phyloP scores from a whole-genome alignment of 2,329 filamentous ascomycete genomes.

The Didymella pomorum region DNA sequence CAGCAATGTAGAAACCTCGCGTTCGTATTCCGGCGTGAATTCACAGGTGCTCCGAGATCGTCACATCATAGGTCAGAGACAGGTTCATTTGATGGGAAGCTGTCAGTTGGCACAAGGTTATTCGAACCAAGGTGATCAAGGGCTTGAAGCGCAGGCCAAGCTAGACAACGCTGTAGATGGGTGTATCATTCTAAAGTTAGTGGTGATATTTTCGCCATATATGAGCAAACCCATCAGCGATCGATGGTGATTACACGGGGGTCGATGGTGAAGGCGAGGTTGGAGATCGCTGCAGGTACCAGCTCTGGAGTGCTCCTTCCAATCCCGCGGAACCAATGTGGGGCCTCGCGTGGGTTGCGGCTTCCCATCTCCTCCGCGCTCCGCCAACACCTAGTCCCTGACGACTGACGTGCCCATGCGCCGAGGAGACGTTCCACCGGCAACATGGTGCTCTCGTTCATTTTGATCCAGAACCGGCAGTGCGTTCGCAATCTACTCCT shows the following conservation, averaged over 20 bases:
- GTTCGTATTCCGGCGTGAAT: background rate
- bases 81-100: background rate
- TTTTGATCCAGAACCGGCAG: constrained; percentile 90
- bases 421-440: constrained; percentile 18
- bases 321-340: constrained; percentile 1
- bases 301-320: background rate
- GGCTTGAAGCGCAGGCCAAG: too few relatives aligned
- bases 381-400: constrained; percentile 9
- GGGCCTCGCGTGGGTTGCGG: constrained; percentile 1
- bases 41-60: background rate
- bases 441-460: constrained; percentile 78
- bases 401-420: constrained; percentile 20
- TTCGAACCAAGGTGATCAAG: too few relatives aligned
- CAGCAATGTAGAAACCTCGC: background rate
- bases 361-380: constrained; percentile 8
- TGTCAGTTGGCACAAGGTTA: background rate
- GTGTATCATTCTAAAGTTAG: too few relatives aligned
- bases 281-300: background rate
- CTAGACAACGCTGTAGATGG: too few relatives aligned
- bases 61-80: background rate
- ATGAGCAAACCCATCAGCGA: too few relatives aligned
- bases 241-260: too few relatives aligned
- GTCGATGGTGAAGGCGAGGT: background rate
- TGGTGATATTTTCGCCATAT: too few relatives aligned
- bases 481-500: constrained; percentile 49